Evolutionary conservation across 225 moss, liverwort and hornwort species (phyloP).

Genomic region (Marchantia paleacea): DNA sequence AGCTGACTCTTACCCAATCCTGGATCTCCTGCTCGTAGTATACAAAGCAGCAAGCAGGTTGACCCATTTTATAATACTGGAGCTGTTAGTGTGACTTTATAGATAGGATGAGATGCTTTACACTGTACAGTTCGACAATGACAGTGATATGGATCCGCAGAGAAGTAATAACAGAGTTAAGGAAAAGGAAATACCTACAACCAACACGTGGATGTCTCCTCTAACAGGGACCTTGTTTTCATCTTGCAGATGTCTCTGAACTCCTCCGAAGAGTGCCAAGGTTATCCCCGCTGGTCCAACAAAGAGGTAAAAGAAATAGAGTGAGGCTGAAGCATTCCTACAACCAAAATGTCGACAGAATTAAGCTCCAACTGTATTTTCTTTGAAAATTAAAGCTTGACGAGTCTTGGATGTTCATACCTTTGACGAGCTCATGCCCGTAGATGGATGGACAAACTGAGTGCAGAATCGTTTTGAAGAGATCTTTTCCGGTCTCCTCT

Average conservation of each 20-base stretch:
- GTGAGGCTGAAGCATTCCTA: background rate
- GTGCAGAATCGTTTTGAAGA: constrained; percentile 82
- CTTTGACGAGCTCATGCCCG: constrained; percentile 98
- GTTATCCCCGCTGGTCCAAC: constrained; percentile 68
- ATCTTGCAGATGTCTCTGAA: constrained; percentile 83
- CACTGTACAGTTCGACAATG: background rate
- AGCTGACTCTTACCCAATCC: constrained; percentile 97
- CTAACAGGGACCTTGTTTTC: constrained; percentile 95
- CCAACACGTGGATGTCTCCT: constrained; percentile 88
- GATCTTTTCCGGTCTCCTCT: constrained; percentile 65
- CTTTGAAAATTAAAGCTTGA: too few relatives aligned
- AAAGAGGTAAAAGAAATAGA: constrained; percentile 22
- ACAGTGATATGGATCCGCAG: background rate
- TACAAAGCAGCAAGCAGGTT: background rate
- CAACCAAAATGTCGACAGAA: background rate
- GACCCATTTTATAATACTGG: background rate
- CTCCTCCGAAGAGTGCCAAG: constrained; percentile 91
- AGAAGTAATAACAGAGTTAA: background rate
- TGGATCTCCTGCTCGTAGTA: constrained; percentile 78
- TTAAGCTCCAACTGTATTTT: background rate
- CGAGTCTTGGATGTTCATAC: constrained; percentile 26
- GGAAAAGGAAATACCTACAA: constrained; percentile 66
- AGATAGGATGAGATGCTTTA: background rate
- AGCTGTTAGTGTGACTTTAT: background rate
- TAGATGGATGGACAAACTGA: constrained; percentile 97